Conservation (phyloP, 805 yeast species). For the Metschnikowia arizonensis region DNA sequence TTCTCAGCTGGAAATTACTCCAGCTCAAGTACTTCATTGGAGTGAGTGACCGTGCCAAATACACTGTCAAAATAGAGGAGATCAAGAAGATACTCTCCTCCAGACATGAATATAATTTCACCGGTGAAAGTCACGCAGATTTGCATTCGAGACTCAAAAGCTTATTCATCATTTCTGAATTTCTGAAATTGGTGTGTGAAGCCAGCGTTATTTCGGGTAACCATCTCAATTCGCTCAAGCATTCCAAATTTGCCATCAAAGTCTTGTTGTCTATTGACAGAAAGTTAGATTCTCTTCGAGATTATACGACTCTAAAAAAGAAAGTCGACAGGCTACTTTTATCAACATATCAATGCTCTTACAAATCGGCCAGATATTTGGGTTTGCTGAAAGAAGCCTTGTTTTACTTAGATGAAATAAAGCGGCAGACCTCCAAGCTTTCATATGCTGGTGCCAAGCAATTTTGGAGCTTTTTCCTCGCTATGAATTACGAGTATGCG, state of each 20-base stretch:
- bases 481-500: slow-evolving; percentile 14
- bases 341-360: slow-evolving; percentile 36
- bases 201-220: slow-evolving; percentile 20
- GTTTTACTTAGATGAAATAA: slow-evolving; percentile 50
- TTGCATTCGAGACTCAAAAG: slow-evolving; percentile 23
- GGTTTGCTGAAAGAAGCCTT: slow-evolving; percentile 60
- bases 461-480: slow-evolving; percentile 16
- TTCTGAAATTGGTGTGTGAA: slow-evolving; percentile 31
- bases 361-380: slow-evolving; percentile 39
- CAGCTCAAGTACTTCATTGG: slow-evolving; percentile 29
- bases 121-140: slow-evolving; percentile 10
- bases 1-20: slow-evolving; percentile 25
- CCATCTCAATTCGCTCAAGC: slow-evolving; percentile 30
- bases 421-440: slow-evolving; percentile 29
- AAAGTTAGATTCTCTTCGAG: slow-evolving; percentile 25
- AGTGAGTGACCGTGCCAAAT: slow-evolving; percentile 17
- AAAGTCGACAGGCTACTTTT: slow-evolving; percentile 33
- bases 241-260: slow-evolving; percentile 48
- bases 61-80: slow-evolving; percentile 22
- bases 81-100: slow-evolving; percentile 22
- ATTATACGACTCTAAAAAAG: slow-evolving; percentile 31
- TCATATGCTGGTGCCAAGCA: slow-evolving; percentile 20
- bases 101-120: slow-evolving; percentile 28
- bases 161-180: slow-evolving; percentile 29
- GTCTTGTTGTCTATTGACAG: slow-evolving; percentile 51